These are phyloP conservation scores for Lactarius pseudohatsudake DNA, from an alignment of 768 basidiomycete species.

Conservation along the genomic window DNA sequence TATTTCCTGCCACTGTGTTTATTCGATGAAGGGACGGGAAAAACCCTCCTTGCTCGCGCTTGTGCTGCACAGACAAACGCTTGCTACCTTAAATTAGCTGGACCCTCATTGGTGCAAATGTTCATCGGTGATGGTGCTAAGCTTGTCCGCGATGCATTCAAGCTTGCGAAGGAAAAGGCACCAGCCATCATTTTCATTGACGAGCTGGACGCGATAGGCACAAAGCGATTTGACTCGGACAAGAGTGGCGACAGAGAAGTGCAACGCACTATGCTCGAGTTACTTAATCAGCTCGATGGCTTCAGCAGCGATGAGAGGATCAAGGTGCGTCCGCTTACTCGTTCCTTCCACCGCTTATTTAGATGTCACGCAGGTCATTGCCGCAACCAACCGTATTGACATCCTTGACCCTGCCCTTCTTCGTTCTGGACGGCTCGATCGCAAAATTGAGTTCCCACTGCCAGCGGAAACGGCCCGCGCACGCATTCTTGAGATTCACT, in stretches of 20 bases:
- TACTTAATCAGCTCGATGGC: conserved; percentile 96
- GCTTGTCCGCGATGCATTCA: conserved; percentile 97
- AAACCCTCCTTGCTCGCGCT: conserved; percentile 95
- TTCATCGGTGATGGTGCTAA: conserved; percentile 99
- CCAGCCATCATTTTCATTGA: conserved; percentile 99
- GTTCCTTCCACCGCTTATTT: conserved; percentile 5
- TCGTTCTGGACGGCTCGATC: conserved; percentile 94
- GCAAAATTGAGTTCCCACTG: conserved; percentile 98
- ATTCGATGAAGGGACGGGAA: conserved; percentile 72
- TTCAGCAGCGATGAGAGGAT: conserved; percentile 97
- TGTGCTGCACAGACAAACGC: conserved; percentile 98
- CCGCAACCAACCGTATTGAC: conserved; percentile 98
- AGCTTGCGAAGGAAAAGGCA: conserved; percentile 96
- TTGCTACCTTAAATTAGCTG: conserved; percentile 96
- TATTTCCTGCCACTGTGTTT: conserved; percentile 2
- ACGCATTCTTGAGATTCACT: conserved; percentile 94
- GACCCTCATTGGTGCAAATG: conserved; percentile 98
- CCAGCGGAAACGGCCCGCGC: conserved; percentile 97
- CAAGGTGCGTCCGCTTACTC: conserved; percentile 58
- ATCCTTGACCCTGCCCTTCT: conserved; percentile 98
- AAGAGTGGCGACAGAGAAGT: conserved; percentile 99
- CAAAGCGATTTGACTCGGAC: conserved; percentile 97
- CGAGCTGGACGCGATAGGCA: conserved; percentile 97
- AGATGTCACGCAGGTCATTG: conserved; percentile 76
- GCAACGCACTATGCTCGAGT: conserved; percentile 99